Percentiles rank a stretch among this genome's conserved stretches.
phyloP scores from a whole-genome alignment of 768 basidiomycete genomes.

The Coprinellus micaceus region DNA sequence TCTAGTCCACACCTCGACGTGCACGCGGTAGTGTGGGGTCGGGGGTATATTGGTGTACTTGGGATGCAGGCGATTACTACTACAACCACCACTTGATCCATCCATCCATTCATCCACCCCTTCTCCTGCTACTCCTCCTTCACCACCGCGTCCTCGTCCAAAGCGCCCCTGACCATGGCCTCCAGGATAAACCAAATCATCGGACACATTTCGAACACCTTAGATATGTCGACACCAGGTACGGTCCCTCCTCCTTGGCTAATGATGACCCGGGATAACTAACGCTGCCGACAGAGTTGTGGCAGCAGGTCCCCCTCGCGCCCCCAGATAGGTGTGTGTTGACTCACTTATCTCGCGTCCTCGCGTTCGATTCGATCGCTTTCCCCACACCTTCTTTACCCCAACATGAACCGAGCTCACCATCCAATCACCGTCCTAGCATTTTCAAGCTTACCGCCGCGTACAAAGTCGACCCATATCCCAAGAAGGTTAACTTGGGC shows the following conservation, averaged over 20 bases:
- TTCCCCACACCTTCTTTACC: no score
- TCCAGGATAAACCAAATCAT: constrained; percentile 58
- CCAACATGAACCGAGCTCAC: no score
- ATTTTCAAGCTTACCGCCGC: constrained; percentile 90
- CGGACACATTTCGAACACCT: constrained; percentile 40
- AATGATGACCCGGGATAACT: constrained; percentile 12
- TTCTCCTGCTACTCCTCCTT: not conserved
- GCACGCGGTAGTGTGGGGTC: no score
- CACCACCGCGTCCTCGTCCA: not conserved
- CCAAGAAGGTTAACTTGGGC: constrained; percentile 85
- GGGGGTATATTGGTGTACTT: no score
- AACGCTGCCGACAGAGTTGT: constrained; percentile 49
- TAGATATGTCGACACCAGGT: constrained; percentile 53
- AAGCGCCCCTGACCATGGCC: constrained; percentile 38
- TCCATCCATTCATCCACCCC: no score
- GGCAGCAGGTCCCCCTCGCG: constrained; percentile 75
- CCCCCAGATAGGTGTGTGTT: constrained; percentile 77
- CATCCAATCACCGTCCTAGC: constrained; percentile 35
- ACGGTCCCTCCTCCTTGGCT: constrained; percentile 19
- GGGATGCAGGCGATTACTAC: no score
- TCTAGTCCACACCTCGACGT: no score
- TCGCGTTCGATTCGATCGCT: no score
- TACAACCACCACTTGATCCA: no score
- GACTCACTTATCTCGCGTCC: no score
- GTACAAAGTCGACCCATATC: constrained; percentile 75